Evolutionary conservation across 768 basidiomycete species (phyloP).

Genomic region (Mycena crocata): DNA sequence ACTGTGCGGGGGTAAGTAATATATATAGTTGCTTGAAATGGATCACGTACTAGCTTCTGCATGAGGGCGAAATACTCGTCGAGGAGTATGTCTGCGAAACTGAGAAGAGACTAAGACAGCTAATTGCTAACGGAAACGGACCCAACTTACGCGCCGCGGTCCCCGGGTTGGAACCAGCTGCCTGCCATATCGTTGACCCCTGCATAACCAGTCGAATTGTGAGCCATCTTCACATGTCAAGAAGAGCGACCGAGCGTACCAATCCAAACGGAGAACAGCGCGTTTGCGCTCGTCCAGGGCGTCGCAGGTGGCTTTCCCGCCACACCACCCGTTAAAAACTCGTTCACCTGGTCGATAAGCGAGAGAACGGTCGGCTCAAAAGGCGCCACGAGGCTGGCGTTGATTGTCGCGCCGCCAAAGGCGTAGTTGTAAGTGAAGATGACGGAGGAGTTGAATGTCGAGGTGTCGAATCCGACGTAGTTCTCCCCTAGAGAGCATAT

Average conservation of each 20-base stretch:
- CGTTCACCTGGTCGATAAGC: conserved; percentile 70
- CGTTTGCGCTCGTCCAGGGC: conserved; percentile 67
- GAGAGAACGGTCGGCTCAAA: conserved; percentile 64
- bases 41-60: conserved; percentile 55
- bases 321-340: conserved; percentile 61
- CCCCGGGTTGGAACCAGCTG: conserved; percentile 59
- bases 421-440: conserved; percentile 75
- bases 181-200: conserved; percentile 77
- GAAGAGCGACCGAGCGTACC: conserved; percentile 35
- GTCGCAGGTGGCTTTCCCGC: conserved; percentile 61
- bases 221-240: too few relatives aligned
- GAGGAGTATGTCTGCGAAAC: conserved; percentile 62
- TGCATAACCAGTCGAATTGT: not conserved
- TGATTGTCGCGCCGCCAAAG: conserved; percentile 74
- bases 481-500: conserved; percentile 57
- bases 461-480: conserved; percentile 69
- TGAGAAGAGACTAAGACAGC: conserved; percentile 23
- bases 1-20: conserved; percentile 42
- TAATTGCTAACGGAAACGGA: not conserved
- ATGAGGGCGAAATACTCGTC: conserved; percentile 63
- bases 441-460: conserved; percentile 62
- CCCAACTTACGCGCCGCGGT: conserved; percentile 58
- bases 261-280: conserved; percentile 75
- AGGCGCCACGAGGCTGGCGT: conserved; percentile 66
- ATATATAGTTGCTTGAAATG: not conserved